Evolutionary conservation across 352 stramenopile genomes (phyloP), one percentile per base, ranked within the genome.

Genomic region (Elongisporangium undulatum): DNA sequence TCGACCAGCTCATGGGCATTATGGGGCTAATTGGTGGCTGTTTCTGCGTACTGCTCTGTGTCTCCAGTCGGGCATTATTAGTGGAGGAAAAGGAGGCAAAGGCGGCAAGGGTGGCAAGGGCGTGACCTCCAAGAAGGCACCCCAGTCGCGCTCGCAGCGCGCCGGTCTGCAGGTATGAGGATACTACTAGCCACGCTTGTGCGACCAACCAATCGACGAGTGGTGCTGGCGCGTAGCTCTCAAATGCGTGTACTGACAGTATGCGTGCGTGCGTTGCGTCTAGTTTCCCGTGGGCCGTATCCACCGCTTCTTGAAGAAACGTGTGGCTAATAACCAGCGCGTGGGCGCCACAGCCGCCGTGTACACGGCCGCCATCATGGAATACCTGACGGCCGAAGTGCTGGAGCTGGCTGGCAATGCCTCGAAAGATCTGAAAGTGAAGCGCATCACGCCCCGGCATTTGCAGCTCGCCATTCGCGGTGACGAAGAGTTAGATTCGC

Each of bases 381-480:
- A 99, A 74, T 99, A 99, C 75, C 78, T 99, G 53, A 99, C 97
- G 13, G 98, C 98, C 6, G 98, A 99, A 81, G 97, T 99, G 70
- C 85, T 99, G 49, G 98, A 99, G 85, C 87, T 99, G 39, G 97
- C 98, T 45, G 98, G 96, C 38, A 98, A 98, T 69, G 95, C 95
- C 10, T 98, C 94, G 22, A 98, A 98, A 71, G 95, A 98, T 64
- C 77, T 98, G 22, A 98, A 98, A 72, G 93, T 98, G 41, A 99
- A 98, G 86, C 93, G 95, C 77, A 99, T 99, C 71, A 99, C 97
- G 58, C 98, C 98, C 52, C 88, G 98, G 57, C 98, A 99, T 77
- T 84, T 99, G 66, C 97, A 99, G 75, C 90, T 99, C 17, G 98
- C 98, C 59, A 99, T 99, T 81, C 94, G 98, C 72, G 97, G 97